Conservation (phyloP, 331 rosid genomes). For the Acacia pycnantha region DNA sequence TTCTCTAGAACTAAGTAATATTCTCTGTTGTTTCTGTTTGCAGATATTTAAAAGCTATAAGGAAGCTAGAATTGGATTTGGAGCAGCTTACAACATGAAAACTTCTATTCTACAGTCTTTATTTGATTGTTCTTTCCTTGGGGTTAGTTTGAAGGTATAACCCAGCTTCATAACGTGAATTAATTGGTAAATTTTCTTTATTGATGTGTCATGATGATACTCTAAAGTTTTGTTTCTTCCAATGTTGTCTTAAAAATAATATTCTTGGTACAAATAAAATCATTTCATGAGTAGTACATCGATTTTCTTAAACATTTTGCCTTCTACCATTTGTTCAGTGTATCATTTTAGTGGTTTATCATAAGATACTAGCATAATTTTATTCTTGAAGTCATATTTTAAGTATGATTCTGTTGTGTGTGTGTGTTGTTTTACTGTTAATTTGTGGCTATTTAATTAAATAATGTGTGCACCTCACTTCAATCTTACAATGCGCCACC, state of each 20-base stretch:
- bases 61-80: slow-evolving; percentile 88
- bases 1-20: slow-evolving; percentile 6
- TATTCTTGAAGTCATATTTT: not conserved
- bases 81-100: slow-evolving; percentile 72
- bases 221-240: not conserved
- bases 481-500: not conserved
- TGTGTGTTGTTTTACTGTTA: not conserved
- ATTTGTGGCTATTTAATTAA: not conserved
- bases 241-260: not conserved
- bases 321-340: slow-evolving; percentile 16
- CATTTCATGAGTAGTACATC: not conserved
- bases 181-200: slow-evolving; percentile 21
- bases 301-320: slow-evolving; percentile 17
- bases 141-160: slow-evolving; percentile 72
- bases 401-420: not conserved
- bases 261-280: not conserved
- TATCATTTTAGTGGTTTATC: not conserved
- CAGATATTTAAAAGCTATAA: slow-evolving; percentile 73
- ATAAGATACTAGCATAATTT: not conserved
- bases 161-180: slow-evolving; percentile 15
- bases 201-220: not conserved
- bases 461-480: not conserved
- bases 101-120: slow-evolving; percentile 69
- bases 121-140: slow-evolving; percentile 87
- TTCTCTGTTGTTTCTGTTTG: slow-evolving; percentile 32